phyloP scores from a whole-genome alignment of 1,284 basidiomycete species.

The Athelia psychrophila region DNA sequence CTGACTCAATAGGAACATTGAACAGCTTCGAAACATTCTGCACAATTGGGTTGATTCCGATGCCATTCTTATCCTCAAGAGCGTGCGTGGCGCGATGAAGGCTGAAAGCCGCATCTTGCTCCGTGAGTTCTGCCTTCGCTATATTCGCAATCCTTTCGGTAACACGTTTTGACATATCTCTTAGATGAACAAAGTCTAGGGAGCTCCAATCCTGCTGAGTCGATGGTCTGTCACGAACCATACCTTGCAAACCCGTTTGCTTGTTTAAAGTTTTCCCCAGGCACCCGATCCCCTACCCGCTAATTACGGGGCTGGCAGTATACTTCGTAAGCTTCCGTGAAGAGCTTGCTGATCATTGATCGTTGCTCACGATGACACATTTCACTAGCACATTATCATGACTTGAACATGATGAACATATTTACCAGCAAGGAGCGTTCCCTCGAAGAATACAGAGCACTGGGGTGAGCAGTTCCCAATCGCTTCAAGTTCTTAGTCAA shows the following conservation, averaged over 20 bases:
- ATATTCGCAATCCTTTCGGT: too few relatives aligned
- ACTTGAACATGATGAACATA: constrained; percentile 30
- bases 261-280: too few relatives aligned
- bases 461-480: constrained; percentile 11
- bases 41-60: neutral
- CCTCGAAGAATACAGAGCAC: constrained; percentile 12
- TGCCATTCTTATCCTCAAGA: neutral
- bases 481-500: too few relatives aligned
- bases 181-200: too few relatives aligned
- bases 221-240: too few relatives aligned
- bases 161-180: too few relatives aligned
- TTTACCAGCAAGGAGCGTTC: constrained; percentile 30
- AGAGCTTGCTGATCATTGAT: too few relatives aligned
- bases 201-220: too few relatives aligned
- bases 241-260: too few relatives aligned
- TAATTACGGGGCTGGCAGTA: constrained; percentile 31
- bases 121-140: too few relatives aligned
- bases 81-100: neutral
- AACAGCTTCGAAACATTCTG: neutral
- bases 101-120: neutral
- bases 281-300: constrained; percentile 33
- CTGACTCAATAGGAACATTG: neutral
- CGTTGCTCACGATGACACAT: too few relatives aligned
- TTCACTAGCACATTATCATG: constrained; percentile 23
- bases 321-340: constrained; percentile 12